Conservation (phyloP, 257 asterid genomes). For the Solanum pennellii region DNA sequence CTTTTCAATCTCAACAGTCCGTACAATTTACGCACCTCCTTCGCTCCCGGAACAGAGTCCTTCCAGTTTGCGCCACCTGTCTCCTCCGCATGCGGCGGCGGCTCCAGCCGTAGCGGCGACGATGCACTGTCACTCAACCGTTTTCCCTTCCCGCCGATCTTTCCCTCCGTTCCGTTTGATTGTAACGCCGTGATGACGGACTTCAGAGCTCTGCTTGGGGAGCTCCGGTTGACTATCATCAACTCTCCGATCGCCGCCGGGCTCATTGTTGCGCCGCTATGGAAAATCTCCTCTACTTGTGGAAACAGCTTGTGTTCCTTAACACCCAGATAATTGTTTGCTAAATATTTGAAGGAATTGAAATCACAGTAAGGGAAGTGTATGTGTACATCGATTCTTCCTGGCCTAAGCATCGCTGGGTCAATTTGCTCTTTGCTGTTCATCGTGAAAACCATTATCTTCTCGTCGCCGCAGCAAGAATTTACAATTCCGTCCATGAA, state of each 20-base stretch:
- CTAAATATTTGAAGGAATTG: slow-evolving; percentile 52
- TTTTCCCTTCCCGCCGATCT: slow-evolving; percentile 22
- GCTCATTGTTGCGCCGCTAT: slow-evolving; percentile 68
- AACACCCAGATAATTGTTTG: slow-evolving; percentile 61
- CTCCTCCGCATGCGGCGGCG: slow-evolving; percentile 29
- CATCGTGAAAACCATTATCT: slow-evolving; percentile 74
- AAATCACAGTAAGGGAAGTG: slow-evolving; percentile 80
- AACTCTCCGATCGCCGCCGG: slow-evolving; percentile 80
- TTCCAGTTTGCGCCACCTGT: slow-evolving; percentile 23
- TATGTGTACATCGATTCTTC: slow-evolving; percentile 72
- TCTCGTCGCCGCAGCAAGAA: slow-evolving; percentile 77
- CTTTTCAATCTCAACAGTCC: slow-evolving; percentile 59
- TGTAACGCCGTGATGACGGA: slow-evolving; percentile 74
- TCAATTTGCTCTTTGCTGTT: slow-evolving; percentile 54
- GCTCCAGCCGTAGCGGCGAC: slow-evolving; percentile 6
- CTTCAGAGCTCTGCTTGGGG: slow-evolving; percentile 76
- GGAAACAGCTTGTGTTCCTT: slow-evolving; percentile 74
- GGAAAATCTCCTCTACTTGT: slow-evolving; percentile 71
- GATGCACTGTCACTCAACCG: slow-evolving; percentile 38
- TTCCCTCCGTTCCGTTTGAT: slow-evolving; percentile 18
- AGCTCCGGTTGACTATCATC: slow-evolving; percentile 81
- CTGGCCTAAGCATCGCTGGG: slow-evolving; percentile 62
- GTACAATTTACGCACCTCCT: slow-evolving; percentile 59
- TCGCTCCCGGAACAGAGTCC: slow-evolving; percentile 38
- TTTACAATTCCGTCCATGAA: slow-evolving; percentile 80